Base-by-base conservation (phyloP, 208 protist species). In the Wallacemonas sp. region DNA sequence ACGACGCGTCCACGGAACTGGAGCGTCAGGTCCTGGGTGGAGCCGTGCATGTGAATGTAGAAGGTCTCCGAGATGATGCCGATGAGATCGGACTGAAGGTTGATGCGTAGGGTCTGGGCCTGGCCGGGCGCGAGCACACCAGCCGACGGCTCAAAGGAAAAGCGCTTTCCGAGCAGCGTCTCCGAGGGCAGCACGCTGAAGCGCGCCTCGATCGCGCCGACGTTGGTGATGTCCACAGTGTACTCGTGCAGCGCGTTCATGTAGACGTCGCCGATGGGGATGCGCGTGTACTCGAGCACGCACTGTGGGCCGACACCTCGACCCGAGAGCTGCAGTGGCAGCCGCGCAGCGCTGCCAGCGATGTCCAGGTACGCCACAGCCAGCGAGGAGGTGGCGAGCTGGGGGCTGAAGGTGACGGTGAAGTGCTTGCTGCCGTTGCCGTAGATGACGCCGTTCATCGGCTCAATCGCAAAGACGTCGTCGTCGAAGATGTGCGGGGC, bases 191-290 rank as follows among this genome's bases (percentile, higher is more conserved):
- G 56, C 11, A 99, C 73, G 17, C 75, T 76, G 73, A 91, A 99
- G 55, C 76, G 75, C 29, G 92, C 92, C 55, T 95, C 88, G 58
- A 99, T 98, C 26, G 85, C 72, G 29, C 95, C 93, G 12, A 72
- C 72, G 77, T 99, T 99, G 61, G 88, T 81, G 33, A 99, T 81
- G 32, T 69, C 65, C 0, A 98, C 79, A 32, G 92, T 80, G 66
- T 98, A 98, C 67, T 94, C 78, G 76, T 98, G 94, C 43, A 95
- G 29, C 8, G 85, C 84, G 70, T 98, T 97, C 56, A 98, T 84
- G 72, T 95, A 98, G n/a, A 99, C 81, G 38, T 98, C 92, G 30
- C 95, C 95, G 70, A 99, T 84, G 73, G 97, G 87, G 34, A 98
- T 82, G 24, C 65, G 65, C 29, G 66, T 85, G 78, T 87, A 98